Conservation (phyloP, 2,329 filamentous ascomycete genomes). For the Aureobasidium namibiae region DNA sequence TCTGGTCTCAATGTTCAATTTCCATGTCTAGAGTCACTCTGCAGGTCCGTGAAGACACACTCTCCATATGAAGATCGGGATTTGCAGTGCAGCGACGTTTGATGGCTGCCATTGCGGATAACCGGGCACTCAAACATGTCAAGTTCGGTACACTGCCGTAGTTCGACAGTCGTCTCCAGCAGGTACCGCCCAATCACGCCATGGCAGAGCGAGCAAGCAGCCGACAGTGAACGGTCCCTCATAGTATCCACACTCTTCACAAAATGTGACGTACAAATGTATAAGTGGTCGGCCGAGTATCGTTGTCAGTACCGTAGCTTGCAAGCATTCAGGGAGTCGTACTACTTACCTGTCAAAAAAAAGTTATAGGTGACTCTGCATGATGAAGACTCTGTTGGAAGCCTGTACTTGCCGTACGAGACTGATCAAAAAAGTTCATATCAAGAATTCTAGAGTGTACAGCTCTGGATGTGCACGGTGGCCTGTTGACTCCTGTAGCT, state of each 20-base stretch:
- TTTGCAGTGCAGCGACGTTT: conserved; percentile 8
- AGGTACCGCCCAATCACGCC: conserved; percentile 9
- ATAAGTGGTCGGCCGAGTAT: background rate
- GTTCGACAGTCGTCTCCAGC: conserved; percentile 3
- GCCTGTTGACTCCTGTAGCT: conserved; percentile 4
- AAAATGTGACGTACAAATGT: background rate
- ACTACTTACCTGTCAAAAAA: conserved; percentile 8
- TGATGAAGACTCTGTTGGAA: background rate
- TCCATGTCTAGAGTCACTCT: background rate
- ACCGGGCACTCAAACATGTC: conserved; percentile 11
- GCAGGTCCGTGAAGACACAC: background rate
- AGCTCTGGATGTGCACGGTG: conserved; percentile 3
- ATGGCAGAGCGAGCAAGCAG: background rate
- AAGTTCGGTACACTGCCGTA: conserved; percentile 10
- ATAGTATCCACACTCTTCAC: background rate
- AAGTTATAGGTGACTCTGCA: background rate
- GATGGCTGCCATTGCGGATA: conserved; percentile 8
- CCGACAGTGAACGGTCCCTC: background rate
- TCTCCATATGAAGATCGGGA: conserved; percentile 10
- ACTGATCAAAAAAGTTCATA: background rate
- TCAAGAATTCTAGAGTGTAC: background rate
- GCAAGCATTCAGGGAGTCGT: background rate
- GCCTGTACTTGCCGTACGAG: conserved; percentile 6
- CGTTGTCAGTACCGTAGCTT: background rate
- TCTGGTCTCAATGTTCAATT: background rate